Evolutionary conservation across 805 yeast genomes (phyloP), one percentile per base, ranked within the genome.

Genomic region (Schwanniomyces vanrijiae): DNA sequence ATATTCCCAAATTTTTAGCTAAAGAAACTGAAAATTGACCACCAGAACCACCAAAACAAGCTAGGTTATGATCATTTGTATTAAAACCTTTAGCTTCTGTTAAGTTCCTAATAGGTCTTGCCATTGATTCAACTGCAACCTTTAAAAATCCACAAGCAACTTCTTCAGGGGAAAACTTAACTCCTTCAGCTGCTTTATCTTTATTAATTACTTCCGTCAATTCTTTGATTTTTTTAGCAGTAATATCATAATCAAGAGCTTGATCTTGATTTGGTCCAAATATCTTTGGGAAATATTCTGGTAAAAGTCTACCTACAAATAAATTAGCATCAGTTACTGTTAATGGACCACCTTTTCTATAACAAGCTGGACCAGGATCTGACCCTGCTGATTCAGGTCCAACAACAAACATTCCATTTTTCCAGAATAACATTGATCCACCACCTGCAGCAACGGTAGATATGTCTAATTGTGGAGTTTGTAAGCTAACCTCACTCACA

Each of bases 361-460:
- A 88, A 59, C 92, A 87, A 1, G 91, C 88, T 2, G 96, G 96
- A 4, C 96, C 96, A 3, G 96, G 96, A 56, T 88, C 91, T 2
- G 95, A 87, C 3, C 90, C 77, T 7, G 96, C 96, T 46, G 90
- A 82, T 55, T 86, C 92, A 0, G 96, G 96, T 1, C 96, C 96
- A 3, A 88, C 96, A 14, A 77, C 81, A 62, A 88, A 86, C 40
- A 58, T 51, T 2, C 64, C 61, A 44, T 59, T 59, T 44, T 52
- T 50, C 55, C 62, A 64, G 31, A 59, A 62, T 19, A 64, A 53
- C 53, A 68, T 66, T 3, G 69, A 64, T 1, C 75, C 73, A 24
- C 75, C 75, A 22, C 75, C 75, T 6, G 75, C 73, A 16, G 75
- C 75, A 41, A 69, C 70, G 2, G 75, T 69, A 24, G 52, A 52